These are phyloP conservation scores for Neoboletus subvelutipes DNA, from an alignment of 768 basidiomycete species.

Conservation along the genomic window DNA sequence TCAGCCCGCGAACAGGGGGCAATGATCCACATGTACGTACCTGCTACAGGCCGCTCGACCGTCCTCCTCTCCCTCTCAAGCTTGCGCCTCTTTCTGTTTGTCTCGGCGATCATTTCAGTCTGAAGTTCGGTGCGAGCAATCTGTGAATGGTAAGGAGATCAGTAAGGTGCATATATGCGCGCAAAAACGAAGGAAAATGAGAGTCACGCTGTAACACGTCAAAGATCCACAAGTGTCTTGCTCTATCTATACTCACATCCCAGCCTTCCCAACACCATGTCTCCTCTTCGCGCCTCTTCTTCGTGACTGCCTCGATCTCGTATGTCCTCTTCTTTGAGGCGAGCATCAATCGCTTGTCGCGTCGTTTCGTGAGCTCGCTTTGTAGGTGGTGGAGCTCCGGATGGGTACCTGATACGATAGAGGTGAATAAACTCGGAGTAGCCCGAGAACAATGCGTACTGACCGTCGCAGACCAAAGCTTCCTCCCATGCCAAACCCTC, in stretches of 20 bases:
- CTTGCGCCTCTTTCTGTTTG: constrained; percentile 79
- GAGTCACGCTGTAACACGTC: neutral
- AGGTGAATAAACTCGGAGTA: neutral
- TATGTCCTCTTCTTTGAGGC: constrained; percentile 72
- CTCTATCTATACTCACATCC: constrained; percentile 55
- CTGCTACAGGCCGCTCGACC: constrained; percentile 69
- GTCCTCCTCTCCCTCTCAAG: constrained; percentile 84
- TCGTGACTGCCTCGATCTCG: constrained; percentile 61
- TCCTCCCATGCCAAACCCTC: constrained; percentile 89
- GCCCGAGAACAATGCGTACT: constrained; percentile 23
- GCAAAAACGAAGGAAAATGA: constrained; percentile 1
- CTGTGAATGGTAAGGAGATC: constrained; percentile 37
- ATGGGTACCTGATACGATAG: constrained; percentile 60
- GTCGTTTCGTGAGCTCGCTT: constrained; percentile 70
- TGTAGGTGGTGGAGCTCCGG: constrained; percentile 85
- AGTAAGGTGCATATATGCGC: constrained; percentile 3
- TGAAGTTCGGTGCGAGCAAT: constrained; percentile 76
- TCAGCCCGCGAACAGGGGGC: constrained; percentile 4
- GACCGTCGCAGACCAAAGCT: constrained; percentile 72
- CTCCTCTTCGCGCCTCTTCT: constrained; percentile 68
- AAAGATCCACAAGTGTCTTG: neutral
- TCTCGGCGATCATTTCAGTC: constrained; percentile 85
- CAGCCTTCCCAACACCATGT: constrained; percentile 86
- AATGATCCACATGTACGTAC: constrained; percentile 42
- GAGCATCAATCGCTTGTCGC: constrained; percentile 79